Percentiles rank a stretch among this genome's conserved stretches.
Conservation (phyloP, 2,329 filamentous ascomycete genomes). For the Beauveria pseudobassiana region DNA sequence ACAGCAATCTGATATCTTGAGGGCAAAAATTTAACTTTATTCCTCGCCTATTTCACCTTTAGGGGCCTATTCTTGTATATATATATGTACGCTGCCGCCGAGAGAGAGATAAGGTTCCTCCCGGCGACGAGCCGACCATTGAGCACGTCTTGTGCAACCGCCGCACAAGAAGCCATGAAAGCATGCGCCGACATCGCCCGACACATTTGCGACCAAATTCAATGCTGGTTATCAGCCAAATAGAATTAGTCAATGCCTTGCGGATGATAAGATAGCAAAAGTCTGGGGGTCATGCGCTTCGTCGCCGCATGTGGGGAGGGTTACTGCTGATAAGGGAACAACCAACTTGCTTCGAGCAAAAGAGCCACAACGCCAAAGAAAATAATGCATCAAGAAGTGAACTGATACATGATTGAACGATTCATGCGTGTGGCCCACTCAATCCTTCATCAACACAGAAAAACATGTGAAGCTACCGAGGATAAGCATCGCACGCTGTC, state of each 20-base stretch:
- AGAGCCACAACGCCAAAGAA: background rate
- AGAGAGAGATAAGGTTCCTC: slow-evolving; percentile 1
- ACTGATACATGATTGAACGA: background rate
- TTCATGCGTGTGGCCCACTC: background rate
- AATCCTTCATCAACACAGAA: background rate
- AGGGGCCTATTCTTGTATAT: background rate
- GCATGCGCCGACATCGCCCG: slow-evolving; percentile 2
- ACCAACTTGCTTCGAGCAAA: too few species aligned
- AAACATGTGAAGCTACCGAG: slow-evolving; percentile 1
- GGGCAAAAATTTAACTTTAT: background rate
- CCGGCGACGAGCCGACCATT: background rate
- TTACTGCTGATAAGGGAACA: background rate
- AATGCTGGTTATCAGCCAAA: background rate
- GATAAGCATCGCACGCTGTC: background rate
- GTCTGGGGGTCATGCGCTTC: background rate
- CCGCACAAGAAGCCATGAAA: background rate
- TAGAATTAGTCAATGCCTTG: background rate
- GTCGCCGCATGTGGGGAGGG: background rate
- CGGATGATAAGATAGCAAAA: slow-evolving; percentile 7
- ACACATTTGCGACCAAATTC: background rate
- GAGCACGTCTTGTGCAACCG: background rate
- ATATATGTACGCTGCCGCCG: background rate
- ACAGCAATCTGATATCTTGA: too few species aligned
- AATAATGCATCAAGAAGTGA: background rate
- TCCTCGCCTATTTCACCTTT: background rate